Evolutionary conservation across 371 early-diverging fungal genomes (phyloP).

Genomic region (Mucor lusitanicus): DNA sequence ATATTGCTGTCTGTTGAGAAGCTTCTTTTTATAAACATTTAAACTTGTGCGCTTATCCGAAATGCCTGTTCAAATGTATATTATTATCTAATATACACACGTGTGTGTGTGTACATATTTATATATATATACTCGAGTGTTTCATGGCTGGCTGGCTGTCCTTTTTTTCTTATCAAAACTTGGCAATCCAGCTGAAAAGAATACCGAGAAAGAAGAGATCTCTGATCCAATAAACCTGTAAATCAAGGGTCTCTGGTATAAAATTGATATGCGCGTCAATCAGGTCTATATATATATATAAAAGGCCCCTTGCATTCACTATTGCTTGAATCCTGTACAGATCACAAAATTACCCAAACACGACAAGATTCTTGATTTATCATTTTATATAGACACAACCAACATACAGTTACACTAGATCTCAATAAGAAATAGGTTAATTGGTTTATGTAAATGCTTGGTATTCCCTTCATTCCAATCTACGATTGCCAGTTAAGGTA

Average conservation of each 20-base stretch:
- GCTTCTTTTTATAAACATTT: background rate
- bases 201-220: background rate
- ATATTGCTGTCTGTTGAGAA: conserved; percentile 1
- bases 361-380: background rate
- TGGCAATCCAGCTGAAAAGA: background rate
- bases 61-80: background rate
- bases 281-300: too few relatives aligned
- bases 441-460: background rate
- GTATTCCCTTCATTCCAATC: background rate
- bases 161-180: background rate
- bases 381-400: background rate
- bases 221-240: background rate
- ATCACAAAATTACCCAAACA: background rate
- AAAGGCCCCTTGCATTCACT: background rate
- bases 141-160: background rate
- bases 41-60: background rate
- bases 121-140: background rate
- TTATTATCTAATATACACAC: background rate
- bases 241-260: background rate
- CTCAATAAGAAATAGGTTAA: background rate
- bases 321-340: background rate
- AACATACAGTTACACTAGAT: conserved; percentile 1
- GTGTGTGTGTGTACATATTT: background rate
- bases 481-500: background rate
- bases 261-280: background rate